Evolutionary conservation across 2,329 filamentous ascomycete genomes (phyloP), one percentile per base, ranked within the genome.

Genomic region (Colletotrichum paranaense): DNA sequence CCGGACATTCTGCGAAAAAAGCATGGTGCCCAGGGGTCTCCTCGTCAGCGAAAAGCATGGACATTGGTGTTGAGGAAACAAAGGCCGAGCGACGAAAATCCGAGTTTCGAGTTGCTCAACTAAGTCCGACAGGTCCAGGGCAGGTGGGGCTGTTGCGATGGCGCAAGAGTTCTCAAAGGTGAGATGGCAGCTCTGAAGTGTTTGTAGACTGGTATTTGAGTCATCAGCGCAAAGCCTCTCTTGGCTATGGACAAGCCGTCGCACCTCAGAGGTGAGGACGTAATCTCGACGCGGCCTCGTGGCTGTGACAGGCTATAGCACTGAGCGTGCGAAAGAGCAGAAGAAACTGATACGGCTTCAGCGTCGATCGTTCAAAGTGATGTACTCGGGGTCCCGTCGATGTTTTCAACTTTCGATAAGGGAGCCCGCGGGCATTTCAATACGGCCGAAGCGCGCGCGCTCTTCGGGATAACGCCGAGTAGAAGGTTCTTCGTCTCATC

Each of bases 401-500:
- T 28, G 49, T 56, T 56, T 42, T 56, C 52, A 38, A 65, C 12
- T 35, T 16, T 53, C 12, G 9, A 12, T 19, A 14, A 62, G 38
- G 26, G 26, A 2, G 22, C 6, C 42, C 56, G n/a, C 24, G 14
- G 22, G 24, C 9, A 42, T 59, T 67, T 53, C 52, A 26, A n/a
- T 12, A 46, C 28, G 55, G 28, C 53, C 26, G 28, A 53, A 30
- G 22, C 38, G 38, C 19, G 42, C 65, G 24, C 53, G 24, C 14
- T 46, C n/a, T 4, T 58, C 70, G 60, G 70, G 65, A 56, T 38
- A 57, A 70, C 14, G 62, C 70, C 70, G 67, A 73, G 56, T 53
- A 38, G 26, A 7, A 56, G 4, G 26, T 55, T 55, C 46, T 63
- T 55, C 68, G 68, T 62, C 56, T 70, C 55, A 52, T 30, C 67